A percentile compares a stretch with the other conserved stretches of the same genome.
Evolutionary conservation across 352 stramenopile genomes (phyloP).

Genomic region (Thalassiosira ordinaria): DNA sequence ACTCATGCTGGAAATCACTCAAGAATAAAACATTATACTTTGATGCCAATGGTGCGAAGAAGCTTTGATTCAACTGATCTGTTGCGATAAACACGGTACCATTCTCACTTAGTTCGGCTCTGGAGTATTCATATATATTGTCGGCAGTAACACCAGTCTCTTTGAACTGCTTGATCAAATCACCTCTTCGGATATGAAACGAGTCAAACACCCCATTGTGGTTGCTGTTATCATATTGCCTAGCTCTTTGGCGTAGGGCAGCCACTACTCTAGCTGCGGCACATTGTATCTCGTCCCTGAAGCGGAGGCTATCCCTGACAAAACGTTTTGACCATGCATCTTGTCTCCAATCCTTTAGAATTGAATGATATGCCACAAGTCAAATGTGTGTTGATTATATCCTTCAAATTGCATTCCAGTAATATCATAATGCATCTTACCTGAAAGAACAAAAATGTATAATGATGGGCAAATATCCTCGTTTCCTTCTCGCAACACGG

Average conservation of each 20-base stretch:
- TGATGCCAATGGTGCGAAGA: conserved; percentile 79
- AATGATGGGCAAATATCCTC: conserved; percentile 65
- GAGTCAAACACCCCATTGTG: conserved; percentile 23
- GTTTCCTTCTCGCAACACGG: background rate
- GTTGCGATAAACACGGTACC: conserved; percentile 83
- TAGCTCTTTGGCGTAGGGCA: conserved; percentile 44
- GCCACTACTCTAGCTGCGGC: conserved; percentile 69
- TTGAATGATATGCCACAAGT: no score
- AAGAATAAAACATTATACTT: conserved; percentile 78
- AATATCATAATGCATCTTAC: no score
- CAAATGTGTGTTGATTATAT: no score
- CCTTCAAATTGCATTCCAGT: no score
- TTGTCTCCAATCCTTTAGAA: conserved; percentile 70
- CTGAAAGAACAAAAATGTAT: conserved; percentile 79
- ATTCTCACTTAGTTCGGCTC: conserved; percentile 31
- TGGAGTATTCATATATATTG: conserved; percentile 61
- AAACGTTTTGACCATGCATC: conserved; percentile 78
- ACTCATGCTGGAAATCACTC: conserved; percentile 70
- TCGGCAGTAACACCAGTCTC: conserved; percentile 55
- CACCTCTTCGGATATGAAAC: conserved; percentile 54
- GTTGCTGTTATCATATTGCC: background rate
- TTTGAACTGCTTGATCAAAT: conserved; percentile 31
- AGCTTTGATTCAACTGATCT: conserved; percentile 75
- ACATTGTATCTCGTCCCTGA: conserved; percentile 82
- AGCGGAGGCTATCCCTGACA: conserved; percentile 80